Evolutionary conservation across 139 green algal genomes (phyloP), one percentile per base, ranked within the genome.

Genomic region (Raphidocelis subcapitata): DNA sequence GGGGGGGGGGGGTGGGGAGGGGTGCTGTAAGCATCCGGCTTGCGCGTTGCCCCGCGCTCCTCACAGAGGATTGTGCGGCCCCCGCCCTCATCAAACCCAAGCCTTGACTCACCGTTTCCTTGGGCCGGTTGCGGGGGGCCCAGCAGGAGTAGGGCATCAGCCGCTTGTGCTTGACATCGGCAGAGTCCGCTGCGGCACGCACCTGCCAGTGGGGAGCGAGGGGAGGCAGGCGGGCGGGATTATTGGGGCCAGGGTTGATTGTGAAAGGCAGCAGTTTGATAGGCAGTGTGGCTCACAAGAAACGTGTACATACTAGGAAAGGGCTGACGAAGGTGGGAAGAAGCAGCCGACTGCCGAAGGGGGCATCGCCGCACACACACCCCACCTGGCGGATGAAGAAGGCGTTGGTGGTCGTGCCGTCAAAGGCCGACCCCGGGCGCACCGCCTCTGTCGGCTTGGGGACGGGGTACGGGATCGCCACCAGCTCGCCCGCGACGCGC

Each of bases 51-150:
- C 33, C n/a, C 4, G 62, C 62, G 29, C 66, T 26, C 33, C 29
- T 20, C 14, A 12, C 16, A n/a, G 24, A 24, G 29, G 15, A 28
- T 20, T 49, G 41, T 37, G 21, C 21, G 4, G 21, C 52, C 35
- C 33, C 3, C 24, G 29, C 37, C 21, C 35, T 44, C n/a, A 28
- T 56, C 12, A 46, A 46, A 59, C 20, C 47, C 20, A 33, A 18
- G 32, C 16, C 14, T 28, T 62, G 32, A 12, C 55, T 65, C 41
- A 86, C 79, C 57, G 82, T 88, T 57, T 86, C 79, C 65, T 85
- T 88, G 3, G 85, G 85, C 64, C 85, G 64, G 74, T 90, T 90
- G 32, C 82, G 61, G 31, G 85, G 73, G 5, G 85, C 85, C 32
- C 80, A 84, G 2, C 74, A 77, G 12, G 51, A 33, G 64, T 90